Evolutionary conservation across 805 yeast genomes (phyloP).

Genomic region (Nematodospora valgi): DNA sequence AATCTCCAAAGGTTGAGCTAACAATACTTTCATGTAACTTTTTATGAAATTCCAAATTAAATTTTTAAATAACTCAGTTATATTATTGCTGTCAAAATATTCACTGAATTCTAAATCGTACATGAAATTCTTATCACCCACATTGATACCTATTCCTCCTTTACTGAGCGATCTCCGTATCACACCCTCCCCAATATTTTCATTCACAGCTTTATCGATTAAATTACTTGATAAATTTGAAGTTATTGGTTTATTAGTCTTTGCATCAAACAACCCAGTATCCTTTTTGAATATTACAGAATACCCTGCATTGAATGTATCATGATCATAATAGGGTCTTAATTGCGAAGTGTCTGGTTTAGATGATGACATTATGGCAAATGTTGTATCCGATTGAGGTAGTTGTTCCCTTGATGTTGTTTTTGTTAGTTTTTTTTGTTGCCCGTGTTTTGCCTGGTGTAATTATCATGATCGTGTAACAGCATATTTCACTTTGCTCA

Average conservation of each 20-base stretch:
- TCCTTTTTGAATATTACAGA: constrained; percentile 59
- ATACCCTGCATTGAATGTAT: constrained; percentile 61
- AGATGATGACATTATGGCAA: constrained; percentile 1
- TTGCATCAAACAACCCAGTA: constrained; percentile 54
- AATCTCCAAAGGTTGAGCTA: constrained; percentile 88
- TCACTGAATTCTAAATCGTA: constrained; percentile 64
- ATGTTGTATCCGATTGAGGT: too few species aligned
- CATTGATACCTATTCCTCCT: constrained; percentile 10
- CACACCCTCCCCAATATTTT: constrained; percentile 8
- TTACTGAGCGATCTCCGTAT: constrained; percentile 7
- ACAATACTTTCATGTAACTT: constrained; percentile 64
- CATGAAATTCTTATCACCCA: constrained; percentile 40
- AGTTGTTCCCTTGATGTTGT: too few species aligned
- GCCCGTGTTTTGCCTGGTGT: too few species aligned
- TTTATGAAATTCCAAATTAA: constrained; percentile 59
- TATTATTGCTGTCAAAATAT: constrained; percentile 56
- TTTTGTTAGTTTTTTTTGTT: not conserved
- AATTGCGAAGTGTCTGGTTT: constrained; percentile 16
- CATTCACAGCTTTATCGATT: constrained; percentile 13
- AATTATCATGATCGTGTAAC: too few species aligned
- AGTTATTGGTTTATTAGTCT: constrained; percentile 33
- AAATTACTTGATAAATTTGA: constrained; percentile 21
- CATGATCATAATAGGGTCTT: constrained; percentile 74
- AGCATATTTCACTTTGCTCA: too few species aligned
- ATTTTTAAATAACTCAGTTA: constrained; percentile 54